A percentile compares a stretch with the other conserved stretches of the same genome.
Evolutionary conservation across 176 grass and related monocot species (phyloP).

Genomic region (Ananas comosus): DNA sequence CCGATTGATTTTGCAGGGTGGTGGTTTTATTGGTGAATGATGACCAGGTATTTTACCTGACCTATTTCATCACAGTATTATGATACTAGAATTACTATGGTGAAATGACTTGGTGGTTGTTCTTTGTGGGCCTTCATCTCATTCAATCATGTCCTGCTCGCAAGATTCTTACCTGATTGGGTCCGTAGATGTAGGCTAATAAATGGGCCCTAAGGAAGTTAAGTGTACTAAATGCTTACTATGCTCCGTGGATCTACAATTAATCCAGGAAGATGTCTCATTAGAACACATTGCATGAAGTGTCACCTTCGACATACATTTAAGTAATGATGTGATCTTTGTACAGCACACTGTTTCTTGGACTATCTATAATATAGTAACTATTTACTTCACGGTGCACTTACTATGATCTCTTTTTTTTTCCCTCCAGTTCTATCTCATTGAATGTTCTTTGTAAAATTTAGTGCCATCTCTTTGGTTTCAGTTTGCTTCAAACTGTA

Average conservation of each 20-base stretch:
- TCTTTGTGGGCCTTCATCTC: slow-evolving; percentile 19
- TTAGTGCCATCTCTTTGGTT: background rate
- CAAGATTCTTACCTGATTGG: slow-evolving; percentile 21
- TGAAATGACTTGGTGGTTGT: background rate
- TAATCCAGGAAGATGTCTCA: background rate
- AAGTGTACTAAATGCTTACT: slow-evolving; percentile 10
- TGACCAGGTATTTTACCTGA: slow-evolving; percentile 17
- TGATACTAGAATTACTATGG: background rate
- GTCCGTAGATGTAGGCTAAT: background rate
- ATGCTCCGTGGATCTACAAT: background rate
- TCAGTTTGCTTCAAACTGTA: too few relatives aligned
- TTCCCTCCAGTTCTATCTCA: background rate
- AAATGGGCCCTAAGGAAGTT: slow-evolving; percentile 8
- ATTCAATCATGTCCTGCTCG: slow-evolving; percentile 20
- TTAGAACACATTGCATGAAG: background rate
- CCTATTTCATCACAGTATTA: background rate
- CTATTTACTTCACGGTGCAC: background rate
- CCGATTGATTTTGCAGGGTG: background rate
- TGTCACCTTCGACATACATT: background rate
- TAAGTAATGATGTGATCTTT: background rate
- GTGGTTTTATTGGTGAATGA: slow-evolving; percentile 3
- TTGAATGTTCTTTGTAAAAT: background rate
- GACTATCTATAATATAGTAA: background rate
- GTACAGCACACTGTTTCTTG: too few relatives aligned
- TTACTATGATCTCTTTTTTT: background rate